Base-by-base conservation (phyloP, 2,329 filamentous ascomycete genomes). In the Ophiosphaerella korrae region DNA sequence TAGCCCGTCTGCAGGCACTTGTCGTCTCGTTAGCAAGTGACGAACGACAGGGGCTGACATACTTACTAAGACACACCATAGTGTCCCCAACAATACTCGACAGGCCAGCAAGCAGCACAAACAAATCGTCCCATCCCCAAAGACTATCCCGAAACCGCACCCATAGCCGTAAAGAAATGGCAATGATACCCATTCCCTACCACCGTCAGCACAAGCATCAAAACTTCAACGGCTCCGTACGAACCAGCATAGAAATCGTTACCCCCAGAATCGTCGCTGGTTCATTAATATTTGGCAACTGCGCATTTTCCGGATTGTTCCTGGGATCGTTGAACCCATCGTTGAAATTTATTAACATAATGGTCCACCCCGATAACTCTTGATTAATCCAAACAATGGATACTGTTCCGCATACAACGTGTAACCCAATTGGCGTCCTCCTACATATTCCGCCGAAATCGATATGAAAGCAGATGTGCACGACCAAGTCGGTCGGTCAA, bases 111-210 rank as follows among this genome's bases (percentile, higher is more conserved):
- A 73, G 51, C 13, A 68, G 42, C 13, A 74, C 65, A 9, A 72
- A 69, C 2, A 63, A 29, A 49, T 74, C 72, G 43, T 74, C 72
- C 65, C 65, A 72, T n/a, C 72, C 67, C 59, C 64, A 68, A 12
- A 69, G 49, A 13, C 50, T 57, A n/a, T 64, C 62, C 32, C 56
- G 65, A 18, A 60, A 48, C 5, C 72, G 68, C 14, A 64, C 61
- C 58, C 58, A 69, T 45, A 74, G 29, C 36, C 72, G 64, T 31
- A 74, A 48, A 31, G 53, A 47, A 13, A 70, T 56, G 13, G 66
- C 66, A 12, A 68, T 42, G 23, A 60, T 39, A 14, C 68, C 68
- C 21, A 70, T 13, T 5, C 46, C 21, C 70, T 74, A 42, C 13
- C 16, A 4, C 14, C 46, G 44, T 60, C 13, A 59, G 45, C 14